Base-by-base conservation (phyloP, 2,329 filamentous ascomycete species). In the Fusarium acutatum region DNA sequence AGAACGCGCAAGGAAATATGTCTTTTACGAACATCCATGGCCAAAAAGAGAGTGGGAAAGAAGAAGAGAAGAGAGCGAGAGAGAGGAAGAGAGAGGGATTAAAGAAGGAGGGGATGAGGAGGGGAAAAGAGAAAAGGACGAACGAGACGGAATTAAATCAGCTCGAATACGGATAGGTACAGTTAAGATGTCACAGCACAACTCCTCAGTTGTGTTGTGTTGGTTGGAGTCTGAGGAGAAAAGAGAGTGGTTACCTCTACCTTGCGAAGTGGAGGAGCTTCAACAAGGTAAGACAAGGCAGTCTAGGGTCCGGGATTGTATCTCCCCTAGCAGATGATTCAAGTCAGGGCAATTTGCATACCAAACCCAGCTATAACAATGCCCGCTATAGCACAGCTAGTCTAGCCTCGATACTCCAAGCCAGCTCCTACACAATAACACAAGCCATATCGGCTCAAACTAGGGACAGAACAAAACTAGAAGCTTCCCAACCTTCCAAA, bases 11-110 rank as follows among this genome's bases (percentile, higher is more conserved):
- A 61, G 32, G 53, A 28, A 52, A 47, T 56, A 43, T 38, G 60
- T 43, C 22, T 49, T 43, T 30, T 54, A 58, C 32, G 57, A 49
- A n/a, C 37, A 47, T 71, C 57, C 66, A 73, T 73, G 41, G 66
- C 61, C 71, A 44, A 54, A 26, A 46, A 47, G 35, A 35, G n/a
- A 44, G 34, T 44, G 30, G 43, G 44, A 37, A 43, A 59, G 32
- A 61, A n/a, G 32, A 20, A 52, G 58, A 47, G n/a, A 22, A 46
- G 46, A 41, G 30, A 28, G 10, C 6, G 26, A 22, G 43, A 46
- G 24, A 52, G 57, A 38, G 30, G 41, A 6, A 32, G 28, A 35
- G 53, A 32, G 50, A 49, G 56, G 47, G 41, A 38, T 50, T 46
- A 49, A 53, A 35, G 35, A 30, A 43, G 11, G 44, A 24, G 26